These are phyloP conservation scores for Serendipita sp. DNA, from an alignment of 768 basidiomycete genomes.

Conservation along the genomic window DNA sequence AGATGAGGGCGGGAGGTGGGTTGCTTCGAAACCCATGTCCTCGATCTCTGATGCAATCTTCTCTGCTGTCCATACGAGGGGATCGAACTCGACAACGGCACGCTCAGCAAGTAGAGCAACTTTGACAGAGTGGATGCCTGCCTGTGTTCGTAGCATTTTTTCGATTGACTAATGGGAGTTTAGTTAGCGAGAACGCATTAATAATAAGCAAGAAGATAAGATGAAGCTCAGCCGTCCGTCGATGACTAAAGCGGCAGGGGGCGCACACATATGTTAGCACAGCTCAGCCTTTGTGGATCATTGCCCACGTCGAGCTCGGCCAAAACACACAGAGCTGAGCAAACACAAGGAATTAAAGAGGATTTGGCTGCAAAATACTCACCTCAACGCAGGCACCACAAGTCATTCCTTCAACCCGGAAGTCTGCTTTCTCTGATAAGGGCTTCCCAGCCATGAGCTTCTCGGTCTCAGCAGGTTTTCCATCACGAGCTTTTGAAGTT, in stretches of 20 bases:
- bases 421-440: conserved; percentile 39
- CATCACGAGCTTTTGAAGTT: not conserved
- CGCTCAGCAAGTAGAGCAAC: conserved; percentile 97
- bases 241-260: too few species aligned
- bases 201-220: not conserved
- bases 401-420: conserved; percentile 80
- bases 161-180: conserved; percentile 52
- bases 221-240: not conserved
- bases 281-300: not conserved
- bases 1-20: conserved; percentile 46
- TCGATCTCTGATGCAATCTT: conserved; percentile 77
- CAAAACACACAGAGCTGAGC: not conserved
- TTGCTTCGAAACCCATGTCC: conserved; percentile 84
- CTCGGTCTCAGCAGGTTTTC: conserved; percentile 7
- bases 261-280: too few species aligned
- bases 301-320: not conserved
- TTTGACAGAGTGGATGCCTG: conserved; percentile 82
- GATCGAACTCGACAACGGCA: conserved; percentile 80
- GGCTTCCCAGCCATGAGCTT: not conserved
- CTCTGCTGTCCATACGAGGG: conserved; percentile 57
- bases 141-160: conserved; percentile 58
- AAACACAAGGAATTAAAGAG: not conserved
- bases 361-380: conserved; percentile 14
- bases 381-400: conserved; percentile 83
- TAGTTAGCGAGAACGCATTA: not conserved